These are phyloP conservation scores for Euphorbia pulcherrima DNA, from an alignment of 345 rosid genomes.

Conservation along the genomic window DNA sequence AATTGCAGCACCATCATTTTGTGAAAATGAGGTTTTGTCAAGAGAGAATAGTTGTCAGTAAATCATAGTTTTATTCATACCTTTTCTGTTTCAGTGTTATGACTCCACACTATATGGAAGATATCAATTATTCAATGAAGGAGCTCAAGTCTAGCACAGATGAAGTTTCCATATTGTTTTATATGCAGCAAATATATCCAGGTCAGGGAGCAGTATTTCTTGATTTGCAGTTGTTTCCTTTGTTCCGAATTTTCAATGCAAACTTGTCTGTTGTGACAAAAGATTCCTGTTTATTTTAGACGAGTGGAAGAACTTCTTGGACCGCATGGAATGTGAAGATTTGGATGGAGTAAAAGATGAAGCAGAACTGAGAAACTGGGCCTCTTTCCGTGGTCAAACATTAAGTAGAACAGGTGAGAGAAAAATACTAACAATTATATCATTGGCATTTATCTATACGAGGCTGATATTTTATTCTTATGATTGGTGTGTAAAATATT, in stretches of 20 bases:
- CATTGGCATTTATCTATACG: slow-evolving; percentile 1
- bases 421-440: slow-evolving; percentile 1
- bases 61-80: slow-evolving; percentile 18
- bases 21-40: neutral
- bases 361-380: slow-evolving; percentile 82
- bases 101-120: slow-evolving; percentile 90
- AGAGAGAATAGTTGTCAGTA: neutral
- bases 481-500: slow-evolving; percentile 8
- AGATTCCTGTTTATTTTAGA: slow-evolving; percentile 39
- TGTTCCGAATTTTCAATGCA: slow-evolving; percentile 12
- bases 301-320: slow-evolving; percentile 90
- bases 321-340: slow-evolving; percentile 67
- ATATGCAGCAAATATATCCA: slow-evolving; percentile 84
- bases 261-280: slow-evolving; percentile 1
- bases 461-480: slow-evolving; percentile 1
- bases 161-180: slow-evolving; percentile 71
- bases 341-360: slow-evolving; percentile 45
- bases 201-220: slow-evolving; percentile 36
- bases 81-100: slow-evolving; percentile 57
- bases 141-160: slow-evolving; percentile 70
- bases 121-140: slow-evolving; percentile 60
- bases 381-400: slow-evolving; percentile 91
- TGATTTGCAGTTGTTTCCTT: neutral
- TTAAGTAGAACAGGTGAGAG: slow-evolving; percentile 81
- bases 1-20: neutral